A percentile compares a stretch with the other conserved stretches of the same genome.
phyloP scores from a whole-genome alignment of 2,329 filamentous ascomycete genomes.

The Fonsecaea nubica region DNA sequence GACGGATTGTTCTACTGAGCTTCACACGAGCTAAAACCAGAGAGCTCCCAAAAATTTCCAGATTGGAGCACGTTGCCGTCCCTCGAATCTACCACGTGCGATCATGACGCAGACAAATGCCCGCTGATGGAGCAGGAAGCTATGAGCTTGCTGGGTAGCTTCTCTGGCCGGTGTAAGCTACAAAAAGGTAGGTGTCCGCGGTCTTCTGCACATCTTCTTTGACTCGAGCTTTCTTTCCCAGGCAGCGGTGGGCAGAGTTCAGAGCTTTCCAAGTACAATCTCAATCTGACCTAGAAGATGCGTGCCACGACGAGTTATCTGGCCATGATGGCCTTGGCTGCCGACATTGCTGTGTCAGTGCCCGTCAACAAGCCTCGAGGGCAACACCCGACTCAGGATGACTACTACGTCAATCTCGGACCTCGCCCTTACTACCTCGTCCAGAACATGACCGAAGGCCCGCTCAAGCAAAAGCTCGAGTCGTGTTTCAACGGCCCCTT shows the following conservation, averaged over 20 bases:
- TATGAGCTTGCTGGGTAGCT: constrained; percentile 9
- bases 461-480: constrained; percentile 65
- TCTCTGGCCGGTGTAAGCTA: constrained; percentile 9
- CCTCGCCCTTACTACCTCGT: constrained; percentile 70
- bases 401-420: constrained; percentile 61
- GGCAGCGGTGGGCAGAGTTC: constrained; percentile 7
- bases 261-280: neutral
- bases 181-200: constrained; percentile 15
- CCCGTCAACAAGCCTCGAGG: constrained; percentile 24
- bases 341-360: constrained; percentile 20
- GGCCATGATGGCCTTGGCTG: constrained; percentile 27
- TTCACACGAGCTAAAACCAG: constrained; percentile 3
- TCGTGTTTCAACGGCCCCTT: constrained; percentile 64
- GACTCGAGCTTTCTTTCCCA: constrained; percentile 11
- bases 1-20: constrained; percentile 2
- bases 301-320: constrained; percentile 23
- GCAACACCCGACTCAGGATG: constrained; percentile 22
- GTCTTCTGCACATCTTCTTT: neutral
- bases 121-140: constrained; percentile 14
- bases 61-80: constrained; percentile 12
- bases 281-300: constrained; percentile 21
- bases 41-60: constrained; percentile 8
- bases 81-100: constrained; percentile 27
- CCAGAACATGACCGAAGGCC: constrained; percentile 66
- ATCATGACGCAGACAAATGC: constrained; percentile 5